Conservation (phyloP, 805 yeast genomes). For the Spathaspora sp. region DNA sequence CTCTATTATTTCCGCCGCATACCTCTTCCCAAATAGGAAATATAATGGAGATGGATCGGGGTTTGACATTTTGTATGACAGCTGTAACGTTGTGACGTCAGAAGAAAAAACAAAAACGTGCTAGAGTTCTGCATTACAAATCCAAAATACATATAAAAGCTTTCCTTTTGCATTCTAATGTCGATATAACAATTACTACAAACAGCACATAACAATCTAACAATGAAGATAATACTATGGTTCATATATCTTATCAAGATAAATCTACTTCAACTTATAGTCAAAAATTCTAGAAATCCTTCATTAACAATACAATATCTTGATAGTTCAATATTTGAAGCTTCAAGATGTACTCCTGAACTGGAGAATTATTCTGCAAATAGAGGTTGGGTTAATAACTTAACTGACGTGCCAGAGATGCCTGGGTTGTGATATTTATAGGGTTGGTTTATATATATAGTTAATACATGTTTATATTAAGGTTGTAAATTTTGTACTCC, state of each 20-base stretch:
- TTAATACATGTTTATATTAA: not conserved
- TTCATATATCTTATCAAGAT: conserved; percentile 33
- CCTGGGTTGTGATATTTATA: not conserved
- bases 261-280: conserved; percentile 33
- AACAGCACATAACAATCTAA: not conserved
- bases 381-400: conserved; percentile 19
- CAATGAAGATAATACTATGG: conserved; percentile 32
- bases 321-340: conserved; percentile 29
- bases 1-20: not conserved
- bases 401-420: conserved; percentile 28
- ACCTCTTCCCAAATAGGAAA: not conserved
- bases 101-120: not conserved
- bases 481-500: conserved; percentile 9
- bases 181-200: not conserved
- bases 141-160: not conserved
- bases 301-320: conserved; percentile 28
- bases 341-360: conserved; percentile 20
- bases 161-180: not conserved
- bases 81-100: not conserved
- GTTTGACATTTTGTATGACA: too few relatives aligned
- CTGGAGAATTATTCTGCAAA: conserved; percentile 5
- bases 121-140: not conserved
- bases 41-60: not conserved
- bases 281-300: conserved; percentile 28
- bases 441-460: not conserved